Base-by-base conservation (phyloP, 306 rosid species). In the Vigna reflexopilosa region DNA sequence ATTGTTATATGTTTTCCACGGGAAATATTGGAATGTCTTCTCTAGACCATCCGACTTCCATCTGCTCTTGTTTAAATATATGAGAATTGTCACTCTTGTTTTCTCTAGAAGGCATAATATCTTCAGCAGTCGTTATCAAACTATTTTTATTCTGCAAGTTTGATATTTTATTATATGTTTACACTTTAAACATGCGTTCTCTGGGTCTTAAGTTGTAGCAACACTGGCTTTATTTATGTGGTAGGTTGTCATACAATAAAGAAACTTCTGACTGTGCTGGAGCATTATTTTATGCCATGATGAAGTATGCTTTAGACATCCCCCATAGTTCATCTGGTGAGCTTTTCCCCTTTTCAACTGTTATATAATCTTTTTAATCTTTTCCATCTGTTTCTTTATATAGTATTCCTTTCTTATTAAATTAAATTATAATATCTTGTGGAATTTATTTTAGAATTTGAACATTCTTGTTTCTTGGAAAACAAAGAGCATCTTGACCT, bases 161-260 rank as follows among this genome's bases (percentile, higher is more conserved):
- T 36, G 36, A 73, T 73, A 56, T 73, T 75, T 73, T 45, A 14
- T 61, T 47, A 67, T 32, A 38, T 73, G 80, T 38, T 56, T 16
- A 69, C 71, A 72, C 50, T 34, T 81, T 62, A 15, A 73, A 64
- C 69, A 20, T 47, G 76, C 45, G 30, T 75, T 47, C 14, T 10
- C 45, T 76, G 76, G 68, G 49, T 67, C 55, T 75, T 68, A 26
- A 63, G 64, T 70, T 9, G n/a, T 75, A 34, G 58, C 51, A 30
- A 57, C 44, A 8, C 64, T 56, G 67, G 22, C 22, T 80, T 81
- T 70, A 59, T 70, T 69, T 45, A n/a, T 55, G 4, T 77, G 79
- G 66, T 85, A 96, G 99, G 93, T 84, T 96, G 89, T 88, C 98
- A 30, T 93, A 62, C 88, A 90, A 93, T 82, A 96, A 86, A 88